Conservation (phyloP, 257 asterid species). For the Haberlea rhodopensis region DNA sequence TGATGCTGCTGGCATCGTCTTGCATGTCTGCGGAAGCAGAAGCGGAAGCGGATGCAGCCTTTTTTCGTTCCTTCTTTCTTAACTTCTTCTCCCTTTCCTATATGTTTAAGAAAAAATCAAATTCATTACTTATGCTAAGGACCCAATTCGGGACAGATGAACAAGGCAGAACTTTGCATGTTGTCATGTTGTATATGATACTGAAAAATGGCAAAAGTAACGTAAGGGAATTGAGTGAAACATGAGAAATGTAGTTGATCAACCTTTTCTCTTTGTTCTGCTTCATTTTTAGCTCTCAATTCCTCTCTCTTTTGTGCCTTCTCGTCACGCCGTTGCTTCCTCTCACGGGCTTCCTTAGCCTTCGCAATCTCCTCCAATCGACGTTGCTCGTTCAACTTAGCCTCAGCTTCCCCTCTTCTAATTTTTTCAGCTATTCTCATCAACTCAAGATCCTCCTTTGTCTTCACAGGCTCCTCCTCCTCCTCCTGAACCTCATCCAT, state of each 20-base stretch:
- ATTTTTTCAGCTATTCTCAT: constrained; percentile 59
- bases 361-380: constrained; percentile 70
- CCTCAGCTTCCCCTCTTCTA: constrained; percentile 49
- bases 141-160: neutral
- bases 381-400: constrained; percentile 69
- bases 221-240: neutral
- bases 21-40: constrained; percentile 19
- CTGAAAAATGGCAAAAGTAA: neutral
- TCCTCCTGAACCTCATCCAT: constrained; percentile 24
- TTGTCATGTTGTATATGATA: neutral
- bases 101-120: constrained; percentile 22
- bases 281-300: constrained; percentile 74
- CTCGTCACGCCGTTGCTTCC: constrained; percentile 81
- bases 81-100: constrained; percentile 90
- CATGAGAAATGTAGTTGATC: constrained; percentile 4
- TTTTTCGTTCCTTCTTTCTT: constrained; percentile 86
- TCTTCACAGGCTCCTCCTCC: constrained; percentile 39
- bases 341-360: constrained; percentile 87
- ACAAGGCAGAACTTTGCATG: neutral
- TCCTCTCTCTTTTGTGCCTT: constrained; percentile 74
- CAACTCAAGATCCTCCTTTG: constrained; percentile 57
- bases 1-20: constrained; percentile 32
- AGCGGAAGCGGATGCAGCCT: constrained; percentile 29
- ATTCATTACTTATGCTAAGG: neutral
- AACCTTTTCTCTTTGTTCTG: constrained; percentile 89